Conservation (phyloP, 208 protist species). For the Zelonia costaricensis region DNA sequence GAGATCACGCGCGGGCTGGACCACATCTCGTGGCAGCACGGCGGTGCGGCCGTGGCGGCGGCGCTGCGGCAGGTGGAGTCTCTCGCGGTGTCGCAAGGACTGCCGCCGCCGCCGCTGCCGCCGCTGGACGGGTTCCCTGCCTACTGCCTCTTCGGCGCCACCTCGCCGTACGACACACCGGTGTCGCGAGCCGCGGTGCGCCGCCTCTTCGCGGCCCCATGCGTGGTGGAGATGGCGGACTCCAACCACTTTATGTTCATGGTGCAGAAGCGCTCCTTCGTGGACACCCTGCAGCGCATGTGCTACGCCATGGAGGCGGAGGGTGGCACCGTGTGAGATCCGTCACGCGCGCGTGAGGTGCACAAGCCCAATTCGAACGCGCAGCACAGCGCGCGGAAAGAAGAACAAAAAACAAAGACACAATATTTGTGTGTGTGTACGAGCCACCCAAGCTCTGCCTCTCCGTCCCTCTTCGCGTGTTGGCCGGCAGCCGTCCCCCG, state of each 20-base stretch:
- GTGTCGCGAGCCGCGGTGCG: slow-evolving; percentile 14
- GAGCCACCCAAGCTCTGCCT: background rate
- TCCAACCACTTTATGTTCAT: slow-evolving; percentile 55
- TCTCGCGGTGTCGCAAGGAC: slow-evolving; percentile 13
- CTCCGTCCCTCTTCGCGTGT: no score
- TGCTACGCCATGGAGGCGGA: slow-evolving; percentile 28
- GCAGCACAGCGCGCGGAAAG: background rate
- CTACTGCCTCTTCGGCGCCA: slow-evolving; percentile 37
- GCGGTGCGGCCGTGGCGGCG: slow-evolving; percentile 5
- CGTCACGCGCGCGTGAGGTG: no score
- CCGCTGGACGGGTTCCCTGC: slow-evolving; percentile 28
- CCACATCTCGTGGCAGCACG: slow-evolving; percentile 16
- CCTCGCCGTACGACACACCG: slow-evolving; percentile 35
- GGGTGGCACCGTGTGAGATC: background rate
- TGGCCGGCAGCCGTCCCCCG: no score
- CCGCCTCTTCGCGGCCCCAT: slow-evolving; percentile 31
- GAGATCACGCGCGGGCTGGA: slow-evolving; percentile 39
- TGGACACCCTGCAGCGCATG: slow-evolving; percentile 29
- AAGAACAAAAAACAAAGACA: background rate
- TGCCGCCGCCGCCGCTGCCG: slow-evolving; percentile 10
- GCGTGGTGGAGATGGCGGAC: slow-evolving; percentile 36
- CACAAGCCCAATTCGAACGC: no score
- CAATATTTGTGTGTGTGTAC: background rate
- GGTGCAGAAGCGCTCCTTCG: slow-evolving; percentile 35
- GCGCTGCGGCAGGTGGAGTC: slow-evolving; percentile 40